Base-by-base conservation (phyloP, 176 grass and related monocot species). In the Pontederia crassipes region DNA sequence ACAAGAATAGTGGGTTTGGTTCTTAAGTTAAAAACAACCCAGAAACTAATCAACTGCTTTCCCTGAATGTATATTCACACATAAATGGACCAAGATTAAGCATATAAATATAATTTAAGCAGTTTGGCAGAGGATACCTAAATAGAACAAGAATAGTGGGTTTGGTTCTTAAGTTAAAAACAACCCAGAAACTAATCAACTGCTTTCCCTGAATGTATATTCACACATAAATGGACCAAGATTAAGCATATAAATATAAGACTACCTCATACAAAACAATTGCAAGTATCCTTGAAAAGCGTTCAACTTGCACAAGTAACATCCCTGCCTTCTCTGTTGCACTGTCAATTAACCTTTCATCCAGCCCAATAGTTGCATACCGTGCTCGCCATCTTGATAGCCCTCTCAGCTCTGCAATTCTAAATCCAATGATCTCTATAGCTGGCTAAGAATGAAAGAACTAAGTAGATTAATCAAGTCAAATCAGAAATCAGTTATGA, bases 351-450 rank as follows among this genome's bases (percentile, higher is more conserved):
- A 97, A 80, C 59, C 88, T 91, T 80, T 88, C 92, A 80, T 85
- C 78, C 63, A 97, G 76, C 59, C 92, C 92, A 14, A 97, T 84
- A 66, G 69, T 84, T 70, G 77, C 76, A 90, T 80, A 96, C 58
- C 87, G 63, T 72, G 86, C 77, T 62, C 73, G 78, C 86, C 91
- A 96, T 81, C 91, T 86, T 64, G 91, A 72, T 85, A 96, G 80
- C 4, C 91, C 91, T 76, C 83, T 84, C 57, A 96, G 60, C 76
- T 96, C 91, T 72, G 80, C 81, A 40, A 96, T 75, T 78, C 91
- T 81, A 55, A 96, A 96, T 67, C 83, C 89, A 71, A 90, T 90
- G 75, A 90, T 87, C 78, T 96, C 86, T 12, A 90, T 70, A 65
- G 91, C 91, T 76, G 91, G 91, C 91, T 96, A 54, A 24, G 66